Evolutionary conservation across 2,329 filamentous ascomycete species (phyloP), one percentile per base, ranked within the genome.

Genomic region (Aotearoamyces nothofagi): DNA sequence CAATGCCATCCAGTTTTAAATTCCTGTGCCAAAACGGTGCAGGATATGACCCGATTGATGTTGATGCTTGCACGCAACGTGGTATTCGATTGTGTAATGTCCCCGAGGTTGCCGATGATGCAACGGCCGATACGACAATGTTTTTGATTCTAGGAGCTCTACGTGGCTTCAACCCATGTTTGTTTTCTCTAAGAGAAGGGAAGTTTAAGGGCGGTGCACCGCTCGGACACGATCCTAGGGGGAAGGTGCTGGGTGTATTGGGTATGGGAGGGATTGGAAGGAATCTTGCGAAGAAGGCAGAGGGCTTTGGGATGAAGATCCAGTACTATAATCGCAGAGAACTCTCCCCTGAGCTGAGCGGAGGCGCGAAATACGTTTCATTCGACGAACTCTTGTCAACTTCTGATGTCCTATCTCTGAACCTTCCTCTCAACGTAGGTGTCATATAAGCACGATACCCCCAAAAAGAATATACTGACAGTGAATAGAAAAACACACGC

Each of bases 241-340:
- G 75, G 17, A 86, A 86, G 51, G 57, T 70, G 1, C 59, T 90
- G 6, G 81, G 81, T 0, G 80, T 90, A 34, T 51, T 87, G 16
- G 81, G 81, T 3, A 86, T 87, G 78, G 81, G 81, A n/a, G 77
- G 80, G 4, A 87, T 87, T 36, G 81, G 81, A 0, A 17, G 31
- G 22, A 79, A 80, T 44, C 53, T 86, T 40, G 78, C 75, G 43
- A 63, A 56, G 44, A 81, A 81, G 52, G 75, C 72, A 4, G 60
- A 68, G 30, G 74, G 62, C 1, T 83, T 87, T 46, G 77, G 74
- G 4, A 81, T 87, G 76, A 62, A 53, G 31, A 60, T 81, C 9
- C 61, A 71, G 17, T 87, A 87, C 43, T 61, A 82, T 44, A 86
- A 86, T 47, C 69, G 80, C 6, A 66, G 55, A 3, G 51, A 56